Percentiles rank a stretch among this genome's conserved stretches.
phyloP scores from a whole-genome alignment of 345 rosid genomes.

The Acer campestre region DNA sequence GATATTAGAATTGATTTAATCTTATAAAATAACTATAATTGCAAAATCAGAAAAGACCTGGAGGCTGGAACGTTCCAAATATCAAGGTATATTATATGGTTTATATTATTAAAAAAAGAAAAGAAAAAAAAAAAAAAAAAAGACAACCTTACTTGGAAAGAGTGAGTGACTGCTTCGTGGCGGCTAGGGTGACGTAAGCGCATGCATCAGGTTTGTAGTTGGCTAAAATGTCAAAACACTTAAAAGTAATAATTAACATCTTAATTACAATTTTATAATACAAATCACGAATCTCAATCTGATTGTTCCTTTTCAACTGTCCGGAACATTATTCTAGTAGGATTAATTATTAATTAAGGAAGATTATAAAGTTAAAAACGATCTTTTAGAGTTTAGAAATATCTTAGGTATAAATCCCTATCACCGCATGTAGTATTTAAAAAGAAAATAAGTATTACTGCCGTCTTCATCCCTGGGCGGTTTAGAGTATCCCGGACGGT shows the following conservation, averaged over 20 bases:
- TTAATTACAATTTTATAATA: not conserved
- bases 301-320: not conserved
- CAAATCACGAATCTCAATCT: not conserved
- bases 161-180: not conserved
- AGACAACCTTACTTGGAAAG: not conserved
- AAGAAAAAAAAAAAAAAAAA: not conserved
- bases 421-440: too few relatives aligned
- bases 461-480: too few relatives aligned
- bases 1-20: too few relatives aligned
- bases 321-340: not conserved
- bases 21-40: not conserved
- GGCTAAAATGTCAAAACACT: not conserved
- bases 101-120: too few relatives aligned
- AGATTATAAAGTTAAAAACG: too few relatives aligned
- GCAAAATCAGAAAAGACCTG: not conserved
- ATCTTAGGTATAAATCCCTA: too few relatives aligned
- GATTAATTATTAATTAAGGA: not conserved
- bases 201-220: slow-evolving; percentile 25
- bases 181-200: slow-evolving; percentile 36
- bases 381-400: too few relatives aligned
- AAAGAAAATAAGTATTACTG: too few relatives aligned
- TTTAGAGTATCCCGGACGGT: too few relatives aligned
- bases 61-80: not conserved
- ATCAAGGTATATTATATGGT: not conserved
- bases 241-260: not conserved